A percentile compares a stretch with the other conserved stretches of the same genome.
These are phyloP conservation scores for Emmonsiellopsis sp. DNA, from an alignment of 2,329 filamentous ascomycete species.

Conservation along the genomic window DNA sequence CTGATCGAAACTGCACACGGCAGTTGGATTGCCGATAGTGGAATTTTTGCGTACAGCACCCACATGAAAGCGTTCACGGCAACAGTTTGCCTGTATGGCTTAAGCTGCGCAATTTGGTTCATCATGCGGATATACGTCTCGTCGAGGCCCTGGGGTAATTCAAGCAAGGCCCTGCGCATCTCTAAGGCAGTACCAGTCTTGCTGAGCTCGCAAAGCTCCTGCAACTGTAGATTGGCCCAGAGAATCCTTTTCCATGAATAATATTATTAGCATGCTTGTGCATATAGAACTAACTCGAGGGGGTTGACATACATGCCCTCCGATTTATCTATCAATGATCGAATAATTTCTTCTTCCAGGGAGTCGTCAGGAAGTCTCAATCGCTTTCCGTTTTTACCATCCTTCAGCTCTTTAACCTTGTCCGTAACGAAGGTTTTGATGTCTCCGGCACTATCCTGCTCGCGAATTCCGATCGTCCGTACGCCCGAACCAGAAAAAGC, in stretches of 20 bases:
- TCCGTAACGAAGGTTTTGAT: constrained; percentile 1
- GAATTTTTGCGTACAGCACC: not conserved
- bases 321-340: not conserved
- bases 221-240: not conserved
- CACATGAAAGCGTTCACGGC: not conserved
- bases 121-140: not conserved
- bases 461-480: not conserved
- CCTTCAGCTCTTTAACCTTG: not conserved
- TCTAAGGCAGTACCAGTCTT: not conserved
- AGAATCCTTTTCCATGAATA: not conserved
- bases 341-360: not conserved
- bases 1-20: not conserved
- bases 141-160: not conserved
- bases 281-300: not conserved
- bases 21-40: not conserved
- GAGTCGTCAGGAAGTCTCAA: not conserved
- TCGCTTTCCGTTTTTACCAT: not conserved
- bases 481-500: not conserved
- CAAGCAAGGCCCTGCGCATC: not conserved
- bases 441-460: not conserved
- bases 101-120: not conserved
- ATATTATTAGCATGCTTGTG: not conserved
- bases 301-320: not conserved
- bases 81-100: not conserved
- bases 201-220: not conserved